These are phyloP conservation scores for Auriscalpium vulgare DNA, from an alignment of 768 basidiomycete genomes.

Conservation along the genomic window DNA sequence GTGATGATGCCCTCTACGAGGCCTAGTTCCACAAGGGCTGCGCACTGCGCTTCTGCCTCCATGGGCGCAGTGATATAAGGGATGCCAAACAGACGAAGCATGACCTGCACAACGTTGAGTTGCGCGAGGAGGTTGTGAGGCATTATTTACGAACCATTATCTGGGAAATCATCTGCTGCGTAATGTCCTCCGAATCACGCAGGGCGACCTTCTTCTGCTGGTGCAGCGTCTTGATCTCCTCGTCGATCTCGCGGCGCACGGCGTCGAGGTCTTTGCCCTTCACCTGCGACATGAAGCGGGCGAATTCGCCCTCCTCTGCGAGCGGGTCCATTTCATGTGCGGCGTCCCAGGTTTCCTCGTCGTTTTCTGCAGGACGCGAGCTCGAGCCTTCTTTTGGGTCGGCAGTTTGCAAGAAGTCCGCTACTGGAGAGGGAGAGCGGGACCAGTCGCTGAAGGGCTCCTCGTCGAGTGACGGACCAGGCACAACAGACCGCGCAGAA, in stretches of 20 bases:
- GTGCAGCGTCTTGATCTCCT: constrained; percentile 77
- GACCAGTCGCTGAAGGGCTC: constrained; percentile 28
- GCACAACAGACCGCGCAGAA: not conserved
- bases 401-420: constrained; percentile 6
- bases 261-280: constrained; percentile 78
- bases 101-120: constrained; percentile 42
- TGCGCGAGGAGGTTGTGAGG: not conserved
- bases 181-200: constrained; percentile 92
- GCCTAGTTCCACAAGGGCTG: constrained; percentile 74
- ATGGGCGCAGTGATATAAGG: constrained; percentile 98
- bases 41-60: constrained; percentile 99
- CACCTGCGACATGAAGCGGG: constrained; percentile 85
- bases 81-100: constrained; percentile 91
- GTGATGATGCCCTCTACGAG: constrained; percentile 98
- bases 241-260: constrained; percentile 83
- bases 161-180: constrained; percentile 90
- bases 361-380: constrained; percentile 13
- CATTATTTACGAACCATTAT: constrained; percentile 37
- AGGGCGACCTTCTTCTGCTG: constrained; percentile 81
- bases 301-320: constrained; percentile 83
- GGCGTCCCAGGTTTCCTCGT: constrained; percentile 61
- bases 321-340: constrained; percentile 79
- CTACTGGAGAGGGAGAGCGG: constrained; percentile 27
- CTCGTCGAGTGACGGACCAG: constrained; percentile 15
- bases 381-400: constrained; percentile 9